phyloP scores from a whole-genome alignment of 2,329 filamentous ascomycete genomes.

The Sporothrix pseudoabietina region DNA sequence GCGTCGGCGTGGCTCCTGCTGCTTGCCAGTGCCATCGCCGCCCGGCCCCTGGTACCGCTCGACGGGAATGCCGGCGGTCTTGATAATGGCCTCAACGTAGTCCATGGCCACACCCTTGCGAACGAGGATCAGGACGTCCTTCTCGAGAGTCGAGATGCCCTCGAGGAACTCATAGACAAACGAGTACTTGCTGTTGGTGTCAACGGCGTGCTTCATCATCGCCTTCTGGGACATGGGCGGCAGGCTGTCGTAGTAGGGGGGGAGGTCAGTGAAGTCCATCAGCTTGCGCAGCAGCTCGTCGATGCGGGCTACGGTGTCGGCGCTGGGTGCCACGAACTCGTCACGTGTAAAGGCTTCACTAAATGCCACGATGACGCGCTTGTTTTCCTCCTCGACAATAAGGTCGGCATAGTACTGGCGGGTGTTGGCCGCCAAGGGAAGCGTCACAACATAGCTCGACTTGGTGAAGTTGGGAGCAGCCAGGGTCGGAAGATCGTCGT shows the following conservation, averaged over 20 bases:
- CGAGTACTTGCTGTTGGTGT: constrained; percentile 61
- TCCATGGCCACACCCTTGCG: constrained; percentile 54
- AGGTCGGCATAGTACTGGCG: constrained; percentile 56
- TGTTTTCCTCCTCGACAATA: constrained; percentile 49
- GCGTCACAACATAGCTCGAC: constrained; percentile 55
- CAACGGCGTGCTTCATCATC: constrained; percentile 56
- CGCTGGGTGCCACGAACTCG: constrained; percentile 45
- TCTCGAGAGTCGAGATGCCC: constrained; percentile 47
- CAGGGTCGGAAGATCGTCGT: not conserved
- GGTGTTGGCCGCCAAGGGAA: constrained; percentile 58
- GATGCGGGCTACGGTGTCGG: constrained; percentile 49
- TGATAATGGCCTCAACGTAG: constrained; percentile 55
- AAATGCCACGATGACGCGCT: constrained; percentile 51
- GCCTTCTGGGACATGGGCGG: constrained; percentile 47
- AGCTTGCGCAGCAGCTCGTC: constrained; percentile 56
- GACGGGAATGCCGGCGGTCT: constrained; percentile 44
- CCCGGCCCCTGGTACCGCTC: constrained; percentile 37
- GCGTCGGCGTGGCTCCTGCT: not conserved
- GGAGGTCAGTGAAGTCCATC: constrained; percentile 60
- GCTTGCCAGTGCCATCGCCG: not conserved
- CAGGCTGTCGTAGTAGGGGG: constrained; percentile 54
- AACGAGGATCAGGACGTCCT: constrained; percentile 57
- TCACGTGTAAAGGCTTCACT: constrained; percentile 48
- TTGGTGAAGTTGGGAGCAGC: constrained; percentile 25
- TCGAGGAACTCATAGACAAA: constrained; percentile 61